phyloP scores from a whole-genome alignment of 805 yeast species.

The Metschnikowia matae region DNA sequence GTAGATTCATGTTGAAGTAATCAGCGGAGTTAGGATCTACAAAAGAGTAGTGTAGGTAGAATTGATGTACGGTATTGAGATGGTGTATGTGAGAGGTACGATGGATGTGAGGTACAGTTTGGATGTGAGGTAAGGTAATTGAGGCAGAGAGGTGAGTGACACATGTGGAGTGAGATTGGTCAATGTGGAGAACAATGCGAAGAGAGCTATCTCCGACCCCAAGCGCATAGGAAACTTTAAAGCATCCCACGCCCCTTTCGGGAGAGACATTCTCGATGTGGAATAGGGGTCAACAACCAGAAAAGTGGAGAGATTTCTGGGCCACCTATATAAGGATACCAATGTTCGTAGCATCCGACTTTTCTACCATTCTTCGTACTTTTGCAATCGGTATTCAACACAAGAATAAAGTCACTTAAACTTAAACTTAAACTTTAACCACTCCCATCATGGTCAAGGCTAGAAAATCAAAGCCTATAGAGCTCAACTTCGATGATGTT shows the following conservation, averaged over 20 bases:
- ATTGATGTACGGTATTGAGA: too few species aligned
- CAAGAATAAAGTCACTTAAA: neutral
- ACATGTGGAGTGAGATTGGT: neutral
- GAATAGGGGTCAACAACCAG: neutral
- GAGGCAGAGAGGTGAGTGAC: too few species aligned
- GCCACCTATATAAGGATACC: neutral
- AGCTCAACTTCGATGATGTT: conserved; percentile 35
- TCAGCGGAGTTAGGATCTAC: too few species aligned
- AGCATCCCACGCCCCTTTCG: neutral
- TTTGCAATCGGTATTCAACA: too few species aligned
- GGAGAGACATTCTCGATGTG: neutral
- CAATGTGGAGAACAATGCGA: neutral
- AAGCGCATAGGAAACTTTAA: neutral
- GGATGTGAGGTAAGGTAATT: too few species aligned
- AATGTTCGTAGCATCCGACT: too few species aligned
- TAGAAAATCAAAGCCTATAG: conserved; percentile 22
- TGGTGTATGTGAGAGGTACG: too few species aligned
- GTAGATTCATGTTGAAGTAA: too few species aligned
- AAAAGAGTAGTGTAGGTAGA: too few species aligned
- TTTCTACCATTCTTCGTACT: too few species aligned
- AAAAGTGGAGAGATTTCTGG: neutral
- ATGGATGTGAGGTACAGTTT: too few species aligned
- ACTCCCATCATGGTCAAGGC: conserved; percentile 20
- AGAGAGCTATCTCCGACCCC: neutral
- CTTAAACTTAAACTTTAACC: neutral